Evolutionary conservation across 257 asterid species (phyloP).

Genomic region (Phtheirospermum japonicum): DNA sequence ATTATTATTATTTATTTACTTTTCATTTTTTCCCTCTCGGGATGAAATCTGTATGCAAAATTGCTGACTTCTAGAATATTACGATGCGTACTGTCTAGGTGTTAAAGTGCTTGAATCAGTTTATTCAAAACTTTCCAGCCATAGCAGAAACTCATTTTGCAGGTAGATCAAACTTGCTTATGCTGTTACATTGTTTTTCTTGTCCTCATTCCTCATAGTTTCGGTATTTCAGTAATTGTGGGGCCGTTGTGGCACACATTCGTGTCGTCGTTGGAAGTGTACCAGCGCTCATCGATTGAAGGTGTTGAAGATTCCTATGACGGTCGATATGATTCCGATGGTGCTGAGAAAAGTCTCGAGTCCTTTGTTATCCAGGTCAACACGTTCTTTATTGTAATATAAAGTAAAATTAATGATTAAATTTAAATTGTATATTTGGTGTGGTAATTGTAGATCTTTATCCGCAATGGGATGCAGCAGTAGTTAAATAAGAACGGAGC

Average conservation of each 20-base stretch:
- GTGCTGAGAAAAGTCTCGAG: conserved; percentile 84
- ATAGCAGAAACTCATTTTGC: conserved; percentile 61
- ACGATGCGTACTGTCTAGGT: conserved; percentile 48
- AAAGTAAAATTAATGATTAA: conserved; percentile 4
- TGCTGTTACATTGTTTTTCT: conserved; percentile 25
- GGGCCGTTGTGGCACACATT: conserved; percentile 93
- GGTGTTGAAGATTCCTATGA: conserved; percentile 84
- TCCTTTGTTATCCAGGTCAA: conserved; percentile 89
- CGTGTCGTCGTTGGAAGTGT: conserved; percentile 76
- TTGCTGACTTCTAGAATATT: conserved; percentile 20
- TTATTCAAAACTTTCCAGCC: conserved; percentile 73
- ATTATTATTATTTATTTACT: no score
- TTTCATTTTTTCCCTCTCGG: no score
- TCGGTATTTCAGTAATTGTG: conserved; percentile 58
- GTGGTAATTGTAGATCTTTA: background rate
- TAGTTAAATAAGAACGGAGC: background rate
- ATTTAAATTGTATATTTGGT: background rate
- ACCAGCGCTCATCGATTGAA: conserved; percentile 70
- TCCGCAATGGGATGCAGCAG: background rate
- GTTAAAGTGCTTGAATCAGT: conserved; percentile 89
- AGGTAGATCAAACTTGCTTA: conserved; percentile 38
- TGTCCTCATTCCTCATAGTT: conserved; percentile 17
- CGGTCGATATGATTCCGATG: conserved; percentile 98
- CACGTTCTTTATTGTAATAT: conserved; percentile 14
- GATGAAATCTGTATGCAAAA: conserved; percentile 24